Conservation (phyloP, 1,284 basidiomycete genomes). For the Heterobasidion parviporum region DNA sequence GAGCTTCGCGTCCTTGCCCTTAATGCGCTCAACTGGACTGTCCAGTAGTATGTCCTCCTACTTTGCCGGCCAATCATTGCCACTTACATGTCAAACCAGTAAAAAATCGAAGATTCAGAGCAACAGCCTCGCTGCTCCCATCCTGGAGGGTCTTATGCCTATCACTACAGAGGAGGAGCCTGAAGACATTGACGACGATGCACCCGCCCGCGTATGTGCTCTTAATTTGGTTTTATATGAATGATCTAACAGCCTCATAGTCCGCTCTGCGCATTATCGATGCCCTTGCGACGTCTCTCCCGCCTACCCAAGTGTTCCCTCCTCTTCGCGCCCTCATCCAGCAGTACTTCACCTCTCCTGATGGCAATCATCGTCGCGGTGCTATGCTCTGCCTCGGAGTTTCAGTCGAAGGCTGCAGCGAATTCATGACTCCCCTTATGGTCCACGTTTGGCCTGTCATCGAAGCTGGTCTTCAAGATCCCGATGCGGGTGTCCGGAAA, state of each 20-base stretch:
- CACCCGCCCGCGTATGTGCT: constrained; percentile 76
- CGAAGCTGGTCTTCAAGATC: constrained; percentile 82
- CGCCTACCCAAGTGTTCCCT: constrained; percentile 96
- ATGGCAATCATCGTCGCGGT: constrained; percentile 78
- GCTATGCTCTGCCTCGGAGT: constrained; percentile 97
- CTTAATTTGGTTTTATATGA: not conserved
- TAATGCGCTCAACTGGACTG: constrained; percentile 94
- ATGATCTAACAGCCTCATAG: constrained; percentile 24
- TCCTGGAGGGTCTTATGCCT: constrained; percentile 90
- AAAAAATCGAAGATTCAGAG: constrained; percentile 96
- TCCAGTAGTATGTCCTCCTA: constrained; percentile 64
- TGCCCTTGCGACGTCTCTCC: constrained; percentile 87
- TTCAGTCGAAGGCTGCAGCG: constrained; percentile 95
- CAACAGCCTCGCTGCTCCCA: constrained; percentile 78
- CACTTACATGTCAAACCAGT: constrained; percentile 28
- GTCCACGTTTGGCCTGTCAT: constrained; percentile 91
- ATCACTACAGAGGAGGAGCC: constrained; percentile 88
- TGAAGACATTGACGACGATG: constrained; percentile 86
- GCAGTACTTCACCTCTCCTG: constrained; percentile 77
- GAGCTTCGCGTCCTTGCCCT: constrained; percentile 88
- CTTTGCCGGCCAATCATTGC: not conserved
- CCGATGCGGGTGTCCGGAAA: constrained; percentile 83
- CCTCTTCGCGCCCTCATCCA: constrained; percentile 78
- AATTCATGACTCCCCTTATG: constrained; percentile 96
- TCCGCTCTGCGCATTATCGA: constrained; percentile 95